Conservation (phyloP, 176 grass and related monocot species). For the Calamus simplicifolius region DNA sequence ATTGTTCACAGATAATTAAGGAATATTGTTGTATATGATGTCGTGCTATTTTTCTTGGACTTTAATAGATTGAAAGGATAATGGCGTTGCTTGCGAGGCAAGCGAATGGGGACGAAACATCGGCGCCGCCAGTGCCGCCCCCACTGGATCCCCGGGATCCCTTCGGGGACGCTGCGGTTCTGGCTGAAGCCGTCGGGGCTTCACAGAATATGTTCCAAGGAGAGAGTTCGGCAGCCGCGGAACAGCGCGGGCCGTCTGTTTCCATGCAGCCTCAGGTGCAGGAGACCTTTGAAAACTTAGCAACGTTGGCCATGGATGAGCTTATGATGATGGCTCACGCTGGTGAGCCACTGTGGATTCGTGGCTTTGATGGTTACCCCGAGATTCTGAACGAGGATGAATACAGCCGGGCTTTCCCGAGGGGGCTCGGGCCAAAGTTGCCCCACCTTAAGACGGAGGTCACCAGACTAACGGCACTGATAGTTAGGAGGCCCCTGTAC, state of each 20-base stretch:
- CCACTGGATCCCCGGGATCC: too few species aligned
- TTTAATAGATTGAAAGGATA: too few species aligned
- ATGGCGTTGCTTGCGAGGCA: too few species aligned
- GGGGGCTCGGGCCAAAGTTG: neutral
- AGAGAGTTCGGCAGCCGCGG: too few species aligned
- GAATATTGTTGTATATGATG: neutral
- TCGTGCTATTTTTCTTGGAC: too few species aligned
- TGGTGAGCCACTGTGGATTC: constrained; percentile 30
- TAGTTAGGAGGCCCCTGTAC: constrained; percentile 18
- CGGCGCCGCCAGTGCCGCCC: too few species aligned
- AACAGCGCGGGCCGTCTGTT: too few species aligned
- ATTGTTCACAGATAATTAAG: neutral
- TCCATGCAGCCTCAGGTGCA: neutral
- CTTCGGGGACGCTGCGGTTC: too few species aligned
- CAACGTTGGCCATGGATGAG: constrained; percentile 25
- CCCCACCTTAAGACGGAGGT: constrained; percentile 26
- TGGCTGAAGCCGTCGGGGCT: neutral
- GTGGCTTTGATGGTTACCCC: constrained; percentile 10
- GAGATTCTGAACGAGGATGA: constrained; percentile 31
- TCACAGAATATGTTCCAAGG: too few species aligned
- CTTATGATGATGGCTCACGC: constrained; percentile 19
- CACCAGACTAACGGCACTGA: constrained; percentile 29
- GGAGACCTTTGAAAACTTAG: constrained; percentile 9
- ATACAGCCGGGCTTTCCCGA: constrained; percentile 23
- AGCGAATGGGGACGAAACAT: too few species aligned